A percentile compares a stretch with the other conserved stretches of the same genome.
Evolutionary conservation across 371 early-diverging fungal species (phyloP).

Genomic region (Rhizomucor pusillus): DNA sequence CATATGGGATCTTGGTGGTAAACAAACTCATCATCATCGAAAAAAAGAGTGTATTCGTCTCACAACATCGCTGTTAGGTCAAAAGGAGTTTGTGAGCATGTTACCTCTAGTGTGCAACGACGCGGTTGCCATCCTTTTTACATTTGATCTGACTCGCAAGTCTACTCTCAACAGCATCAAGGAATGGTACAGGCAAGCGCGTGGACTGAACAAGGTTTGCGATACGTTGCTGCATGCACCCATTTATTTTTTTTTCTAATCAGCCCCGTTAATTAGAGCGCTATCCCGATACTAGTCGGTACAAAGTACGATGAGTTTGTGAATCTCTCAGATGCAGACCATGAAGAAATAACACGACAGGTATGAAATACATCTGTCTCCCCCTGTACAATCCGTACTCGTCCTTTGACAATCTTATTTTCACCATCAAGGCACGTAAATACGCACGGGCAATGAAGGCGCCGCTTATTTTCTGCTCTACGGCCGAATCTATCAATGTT

Average conservation of each 20-base stretch:
- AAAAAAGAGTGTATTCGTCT: conserved; percentile 1
- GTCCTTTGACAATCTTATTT: too few species aligned
- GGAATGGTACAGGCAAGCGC: conserved; percentile 96
- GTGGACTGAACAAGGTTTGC: conserved; percentile 89
- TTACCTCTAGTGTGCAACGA: conserved; percentile 95
- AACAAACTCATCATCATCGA: neutral
- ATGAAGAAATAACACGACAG: conserved; percentile 91
- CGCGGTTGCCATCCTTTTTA: conserved; percentile 92
- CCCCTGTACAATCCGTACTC: too few species aligned
- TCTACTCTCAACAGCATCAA: conserved; percentile 90
- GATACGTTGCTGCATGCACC: neutral
- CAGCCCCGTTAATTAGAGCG: conserved; percentile 54
- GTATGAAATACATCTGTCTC: conserved; percentile 29
- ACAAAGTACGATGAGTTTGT: conserved; percentile 96
- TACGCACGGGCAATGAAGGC: conserved; percentile 94
- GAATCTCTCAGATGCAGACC: conserved; percentile 76
- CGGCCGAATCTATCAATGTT: conserved; percentile 90
- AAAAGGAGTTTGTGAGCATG: conserved; percentile 97
- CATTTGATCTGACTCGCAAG: conserved; percentile 94
- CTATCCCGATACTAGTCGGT: conserved; percentile 93
- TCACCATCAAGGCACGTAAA: conserved; percentile 73
- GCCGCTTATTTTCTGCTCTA: conserved; percentile 92
- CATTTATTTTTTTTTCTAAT: neutral
- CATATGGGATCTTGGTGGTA: conserved; percentile 99
- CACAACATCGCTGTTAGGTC: conserved; percentile 49